A percentile compares a stretch with the other conserved stretches of the same genome.
Evolutionary conservation across 176 grass and related monocot genomes (phyloP).

Genomic region (Oryza nivara): DNA sequence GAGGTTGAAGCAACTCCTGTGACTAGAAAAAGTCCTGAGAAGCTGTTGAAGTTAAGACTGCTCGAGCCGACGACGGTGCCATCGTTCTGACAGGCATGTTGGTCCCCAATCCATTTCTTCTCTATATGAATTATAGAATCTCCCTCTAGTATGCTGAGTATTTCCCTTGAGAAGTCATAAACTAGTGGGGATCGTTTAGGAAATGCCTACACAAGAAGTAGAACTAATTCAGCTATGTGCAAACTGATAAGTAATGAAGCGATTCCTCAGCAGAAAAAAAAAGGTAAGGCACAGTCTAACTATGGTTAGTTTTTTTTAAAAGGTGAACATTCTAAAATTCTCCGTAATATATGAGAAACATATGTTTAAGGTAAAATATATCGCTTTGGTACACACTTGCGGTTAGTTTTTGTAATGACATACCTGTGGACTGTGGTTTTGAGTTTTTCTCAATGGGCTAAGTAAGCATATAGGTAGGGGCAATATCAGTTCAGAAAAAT

Average conservation of each 20-base stretch:
- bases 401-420: not conserved
- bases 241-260: not conserved
- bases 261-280: not conserved
- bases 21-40: conserved; percentile 50
- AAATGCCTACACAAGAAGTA: conserved; percentile 37
- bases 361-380: not conserved
- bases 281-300: no score
- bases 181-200: conserved; percentile 43
- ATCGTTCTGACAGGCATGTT: conserved; percentile 28
- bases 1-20: conserved; percentile 38
- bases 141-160: conserved; percentile 60
- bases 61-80: conserved; percentile 21
- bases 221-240: not conserved
- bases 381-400: not conserved
- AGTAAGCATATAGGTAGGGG: not conserved
- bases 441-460: not conserved
- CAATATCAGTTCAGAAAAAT: not conserved
- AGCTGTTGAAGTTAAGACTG: conserved; percentile 44
- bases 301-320: not conserved
- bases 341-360: not conserved
- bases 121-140: conserved; percentile 46
- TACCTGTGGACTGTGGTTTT: not conserved
- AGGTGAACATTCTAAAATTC: not conserved
- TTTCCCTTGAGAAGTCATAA: conserved; percentile 49
- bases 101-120: conserved; percentile 54